These are phyloP conservation scores for Schizochytrium sp. DNA, from an alignment of 108 stramenopile genomes.

Conservation along the genomic window DNA sequence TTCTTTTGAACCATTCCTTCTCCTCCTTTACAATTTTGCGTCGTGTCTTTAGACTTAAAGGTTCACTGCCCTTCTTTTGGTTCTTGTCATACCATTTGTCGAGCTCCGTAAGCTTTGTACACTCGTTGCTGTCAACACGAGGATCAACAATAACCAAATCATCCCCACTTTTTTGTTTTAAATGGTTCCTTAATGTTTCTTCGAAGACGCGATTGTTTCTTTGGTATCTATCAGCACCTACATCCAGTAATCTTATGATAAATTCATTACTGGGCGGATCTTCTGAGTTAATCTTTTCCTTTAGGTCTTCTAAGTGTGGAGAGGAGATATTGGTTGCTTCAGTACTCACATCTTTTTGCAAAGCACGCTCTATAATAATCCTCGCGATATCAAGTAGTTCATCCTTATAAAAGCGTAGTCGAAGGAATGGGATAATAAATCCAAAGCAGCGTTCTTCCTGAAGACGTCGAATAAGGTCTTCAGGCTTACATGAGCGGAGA, in stretches of 20 bases:
- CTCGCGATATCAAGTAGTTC: neutral
- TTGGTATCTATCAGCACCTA: neutral
- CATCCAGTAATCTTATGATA: neutral
- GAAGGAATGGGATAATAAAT: constrained; percentile 24
- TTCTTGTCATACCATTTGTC: constrained; percentile 20
- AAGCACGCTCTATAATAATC: neutral
- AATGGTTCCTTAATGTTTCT: neutral
- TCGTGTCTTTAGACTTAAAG: neutral
- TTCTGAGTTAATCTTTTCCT: no score
- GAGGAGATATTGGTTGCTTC: no score
- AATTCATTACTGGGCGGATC: no score
- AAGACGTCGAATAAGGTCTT: constrained; percentile 22
- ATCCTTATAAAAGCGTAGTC: constrained; percentile 31
- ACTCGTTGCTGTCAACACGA: no score
- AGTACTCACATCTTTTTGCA: neutral
- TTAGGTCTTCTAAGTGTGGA: no score
- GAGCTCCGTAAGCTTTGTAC: neutral
- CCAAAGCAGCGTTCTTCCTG: constrained; percentile 26
- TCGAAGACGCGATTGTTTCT: constrained; percentile 29
- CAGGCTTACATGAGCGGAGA: constrained; percentile 30
- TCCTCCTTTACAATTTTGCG: neutral
- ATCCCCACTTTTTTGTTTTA: constrained; percentile 27
- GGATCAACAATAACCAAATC: constrained; percentile 42
- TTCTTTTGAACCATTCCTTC: neutral
- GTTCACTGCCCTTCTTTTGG: neutral